Base-by-base conservation (phyloP, 2,329 filamentous ascomycete genomes). In the Penicillium sp. region DNA sequence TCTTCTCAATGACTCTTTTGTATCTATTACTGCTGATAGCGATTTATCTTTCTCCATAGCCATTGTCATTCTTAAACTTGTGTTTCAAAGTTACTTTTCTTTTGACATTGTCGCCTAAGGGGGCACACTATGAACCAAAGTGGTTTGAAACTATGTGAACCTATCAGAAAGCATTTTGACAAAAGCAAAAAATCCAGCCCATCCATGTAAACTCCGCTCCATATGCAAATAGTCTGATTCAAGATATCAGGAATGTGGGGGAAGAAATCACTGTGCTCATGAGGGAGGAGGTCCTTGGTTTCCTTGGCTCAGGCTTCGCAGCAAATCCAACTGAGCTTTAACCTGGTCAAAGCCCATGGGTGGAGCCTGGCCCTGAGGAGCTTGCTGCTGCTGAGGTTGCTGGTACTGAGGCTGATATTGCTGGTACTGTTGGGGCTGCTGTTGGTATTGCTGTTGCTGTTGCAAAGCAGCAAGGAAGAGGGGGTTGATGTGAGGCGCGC, bases 401-500 rank as follows among this genome's bases (percentile, higher is more conserved):
- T 64, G 38, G 8, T 40, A 21, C 50, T 65, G 66, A 21, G 64
- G 58, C 11, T 69, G 60, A 16, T 50, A 46, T 14, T 44, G 45
- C 11, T 53, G 51, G 21, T 48, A 31, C 45, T 60, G 59, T 24
- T 66, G 59, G 27, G 44, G 51, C 45, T 67, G 67, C 45, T 68
- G 62, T 31, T 65, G 64, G 38, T 69, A 67, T 27, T 71, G 72
- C 55, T 74, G 72, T 49, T 76, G 74, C 40, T 77, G 72, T 52
- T 79, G 78, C 39, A 75, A 49, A 18, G 67, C 67, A 58, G 80
- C 78, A 54, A 86, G 76, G 65, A 87, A 81, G 1, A 81, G 78
- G 3, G 84, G 84, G 59, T 85, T 86, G 55, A 85, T 78, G 60
- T 82, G 82, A 9, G 44, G n/a, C n/a, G 79, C 73, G 57, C 78